Evolutionary conservation across 1,284 basidiomycete genomes (phyloP), one percentile per base, ranked within the genome.

Genomic region (Leccinum pachyderme): DNA sequence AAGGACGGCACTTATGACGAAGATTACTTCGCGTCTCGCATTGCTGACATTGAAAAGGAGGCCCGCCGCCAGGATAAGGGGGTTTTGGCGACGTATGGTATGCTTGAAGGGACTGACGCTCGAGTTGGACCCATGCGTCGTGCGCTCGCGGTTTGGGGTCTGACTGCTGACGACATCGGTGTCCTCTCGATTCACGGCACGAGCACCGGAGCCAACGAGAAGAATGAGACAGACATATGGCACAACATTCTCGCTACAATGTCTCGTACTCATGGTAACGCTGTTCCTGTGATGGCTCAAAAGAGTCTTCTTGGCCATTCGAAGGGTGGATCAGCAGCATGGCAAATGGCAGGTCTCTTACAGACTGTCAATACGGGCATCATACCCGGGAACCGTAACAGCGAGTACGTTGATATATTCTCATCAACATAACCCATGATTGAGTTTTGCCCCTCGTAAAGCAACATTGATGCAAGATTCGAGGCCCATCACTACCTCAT

Each of bases 161-260:
- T 99, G 56, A 90, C 85, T 24, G 89, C 91, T 33, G 95, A 99
- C 71, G 93, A 97, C 59, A 87, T 99, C 61, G 93, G 91, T 59
- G 85, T 90, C 45, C 78, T 94, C 49, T 92, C 92, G 25, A 93
- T 95, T 60, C 94, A 95, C 65, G 94, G 94, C 45, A 99, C 96
- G 6, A 96, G 95, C 66, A 99, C 97, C 37, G 89, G 87, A 65
- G 96, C 96, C 35, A 99, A 99, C 73, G 95, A 99, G 81, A 93
- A 95, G 78, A 99, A 99, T 73, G 96, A 99, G 80, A 94, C 93
- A 7, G 86, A 89, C 63, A 94, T 98, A 57, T 98, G 96, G 91
- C 95, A 98, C 73, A 87, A 93, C 62, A 87, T 98, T 69, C 92
- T 99, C 75, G 85, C 83, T 39, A 84, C 86, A 54, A 88, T 98